A percentile compares a stretch with the other conserved stretches of the same genome.
Evolutionary conservation across 2,329 filamentous ascomycete genomes (phyloP).

Genomic region (Phaeosphaeriaceae sp.): DNA sequence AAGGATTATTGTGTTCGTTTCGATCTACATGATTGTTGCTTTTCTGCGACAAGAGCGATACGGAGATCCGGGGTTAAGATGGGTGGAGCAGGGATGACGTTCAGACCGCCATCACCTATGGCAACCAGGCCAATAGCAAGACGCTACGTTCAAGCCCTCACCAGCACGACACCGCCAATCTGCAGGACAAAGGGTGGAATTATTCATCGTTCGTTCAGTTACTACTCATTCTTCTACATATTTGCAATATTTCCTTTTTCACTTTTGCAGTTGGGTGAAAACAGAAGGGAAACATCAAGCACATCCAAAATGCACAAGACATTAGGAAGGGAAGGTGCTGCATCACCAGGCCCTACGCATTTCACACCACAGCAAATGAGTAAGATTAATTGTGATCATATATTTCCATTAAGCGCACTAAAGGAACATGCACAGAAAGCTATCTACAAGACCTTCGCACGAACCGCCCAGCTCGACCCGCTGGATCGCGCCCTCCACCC

Average conservation of each 20-base stretch:
- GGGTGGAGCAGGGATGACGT: conserved; percentile 21
- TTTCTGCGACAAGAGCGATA: neutral
- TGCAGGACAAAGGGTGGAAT: conserved; percentile 18
- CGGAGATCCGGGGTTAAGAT: conserved; percentile 17
- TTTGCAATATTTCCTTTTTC: neutral
- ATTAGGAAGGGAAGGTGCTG: conserved; percentile 45
- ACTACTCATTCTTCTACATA: conserved; percentile 3
- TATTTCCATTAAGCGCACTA: conserved; percentile 21
- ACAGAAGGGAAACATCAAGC: conserved; percentile 27
- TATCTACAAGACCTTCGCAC: conserved; percentile 75
- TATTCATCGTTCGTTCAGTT: conserved; percentile 7
- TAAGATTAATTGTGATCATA: conserved; percentile 26
- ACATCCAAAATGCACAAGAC: conserved; percentile 37
- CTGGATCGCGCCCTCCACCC: conserved; percentile 71
- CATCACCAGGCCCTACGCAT: conserved; percentile 44
- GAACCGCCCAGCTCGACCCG: conserved; percentile 70
- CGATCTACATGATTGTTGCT: neutral
- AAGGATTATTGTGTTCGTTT: neutral
- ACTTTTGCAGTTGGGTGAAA: conserved; percentile 12
- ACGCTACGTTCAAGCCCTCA: conserved; percentile 31
- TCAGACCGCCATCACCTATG: conserved; percentile 30
- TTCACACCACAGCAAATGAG: conserved; percentile 49
- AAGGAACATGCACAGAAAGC: conserved; percentile 58
- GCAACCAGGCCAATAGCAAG: conserved; percentile 32
- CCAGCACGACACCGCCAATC: conserved; percentile 40